Base-by-base conservation (phyloP, 331 rosid genomes). In the Stylosanthes scabra region DNA sequence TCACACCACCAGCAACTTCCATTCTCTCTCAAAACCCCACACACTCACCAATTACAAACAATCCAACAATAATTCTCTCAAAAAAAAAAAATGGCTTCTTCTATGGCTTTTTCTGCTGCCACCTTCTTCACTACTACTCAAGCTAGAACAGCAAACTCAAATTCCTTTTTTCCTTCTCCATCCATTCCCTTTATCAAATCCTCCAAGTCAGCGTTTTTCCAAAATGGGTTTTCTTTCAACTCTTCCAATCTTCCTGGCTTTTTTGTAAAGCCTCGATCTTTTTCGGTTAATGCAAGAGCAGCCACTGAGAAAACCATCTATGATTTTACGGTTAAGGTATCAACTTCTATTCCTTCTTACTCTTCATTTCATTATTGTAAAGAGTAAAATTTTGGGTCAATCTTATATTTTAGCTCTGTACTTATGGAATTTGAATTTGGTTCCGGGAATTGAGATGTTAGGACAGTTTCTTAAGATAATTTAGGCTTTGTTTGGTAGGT, bases 301-400 rank as follows among this genome's bases (percentile, higher is more conserved):
- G 88, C 85, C 46, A 84, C 97, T 1, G 93, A 88, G 59, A 95
- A 95, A 85, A 82, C 83, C 77, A 84, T 92, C 59, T 75, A 95
- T 78, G 99, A 90, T 67, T 95, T 82, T 59, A 88, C 90, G 39
- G 98, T 92, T 66, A 92, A 95, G 97, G 99, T 92, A 72, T 59
- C 63, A 3, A 60, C 8, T 54, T n/a, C 31, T 13, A 47, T 54
- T 49, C 7, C 6, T 49, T 67, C 25, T 3, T 39, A 41, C 20
- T 29, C 69, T 59, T 49, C 14, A 49, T 59, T 5, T 41, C 7
- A 50, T 68, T 14, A 9, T 11, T 25, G 11, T 14, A n/a, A 6
- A 4, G 12, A 2, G 7, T 31, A 15, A 29, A 15, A 7, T 52
- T 51, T 8, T 71, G 37, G 59, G 71, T 42, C 13, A 52, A 7